Conservation (phyloP, 2,329 filamentous ascomycete species). For the Canariomyces notabilis region DNA sequence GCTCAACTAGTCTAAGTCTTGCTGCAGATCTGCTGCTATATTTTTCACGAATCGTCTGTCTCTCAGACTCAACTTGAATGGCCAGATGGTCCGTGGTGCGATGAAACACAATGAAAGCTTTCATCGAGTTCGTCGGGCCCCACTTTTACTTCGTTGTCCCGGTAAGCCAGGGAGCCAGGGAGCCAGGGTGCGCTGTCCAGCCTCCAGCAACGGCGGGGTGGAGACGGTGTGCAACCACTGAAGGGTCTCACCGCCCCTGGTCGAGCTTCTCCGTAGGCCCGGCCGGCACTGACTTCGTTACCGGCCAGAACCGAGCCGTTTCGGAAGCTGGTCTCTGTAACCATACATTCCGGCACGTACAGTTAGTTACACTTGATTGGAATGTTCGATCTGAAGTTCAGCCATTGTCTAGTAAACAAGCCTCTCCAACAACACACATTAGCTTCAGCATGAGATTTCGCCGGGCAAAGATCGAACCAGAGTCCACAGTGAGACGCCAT, state of each 20-base stretch:
- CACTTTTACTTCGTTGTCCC: slow-evolving; percentile 13
- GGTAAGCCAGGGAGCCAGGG: too few species aligned
- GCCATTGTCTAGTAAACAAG: too few species aligned
- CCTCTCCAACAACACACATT: too few species aligned
- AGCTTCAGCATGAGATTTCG: too few species aligned
- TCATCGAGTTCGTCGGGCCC: slow-evolving; percentile 7
- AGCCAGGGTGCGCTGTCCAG: not conserved
- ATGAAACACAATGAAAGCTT: slow-evolving; percentile 1
- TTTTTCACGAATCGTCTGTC: not conserved
- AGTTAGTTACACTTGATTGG: too few species aligned
- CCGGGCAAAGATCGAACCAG: too few species aligned
- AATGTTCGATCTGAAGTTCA: too few species aligned
- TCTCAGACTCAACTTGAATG: not conserved
- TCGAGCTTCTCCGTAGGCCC: slow-evolving; percentile 17
- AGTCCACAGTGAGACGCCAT: too few species aligned
- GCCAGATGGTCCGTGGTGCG: not conserved
- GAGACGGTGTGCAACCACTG: not conserved
- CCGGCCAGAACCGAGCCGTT: slow-evolving; percentile 10
- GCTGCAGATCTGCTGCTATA: not conserved
- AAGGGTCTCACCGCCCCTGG: not conserved
- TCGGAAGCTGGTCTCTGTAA: slow-evolving; percentile 1
- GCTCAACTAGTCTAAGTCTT: not conserved
- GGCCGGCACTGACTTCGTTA: slow-evolving; percentile 1
- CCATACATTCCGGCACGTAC: not conserved
- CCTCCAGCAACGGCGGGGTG: not conserved